Conservation (phyloP, 225 moss, liverwort and hornwort species). For the Polytrichum formosum region DNA sequence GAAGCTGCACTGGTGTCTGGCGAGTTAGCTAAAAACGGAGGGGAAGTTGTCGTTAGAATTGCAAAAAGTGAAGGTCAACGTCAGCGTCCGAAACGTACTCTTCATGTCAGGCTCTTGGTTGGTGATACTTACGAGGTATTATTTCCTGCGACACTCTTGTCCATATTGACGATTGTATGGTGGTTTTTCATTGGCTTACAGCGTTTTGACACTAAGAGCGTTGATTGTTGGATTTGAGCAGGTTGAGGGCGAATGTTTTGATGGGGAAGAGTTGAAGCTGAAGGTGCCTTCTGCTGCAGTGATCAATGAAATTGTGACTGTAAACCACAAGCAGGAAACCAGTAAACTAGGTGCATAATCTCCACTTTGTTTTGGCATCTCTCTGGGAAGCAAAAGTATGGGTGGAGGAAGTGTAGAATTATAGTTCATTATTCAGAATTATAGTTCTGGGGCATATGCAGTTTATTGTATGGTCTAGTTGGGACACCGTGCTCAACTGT, state of each 20-base stretch:
- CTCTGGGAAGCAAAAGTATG: too few species aligned
- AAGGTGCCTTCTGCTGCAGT: constrained; percentile 47
- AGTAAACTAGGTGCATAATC: background rate
- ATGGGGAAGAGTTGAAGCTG: constrained; percentile 68
- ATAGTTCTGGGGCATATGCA: too few species aligned
- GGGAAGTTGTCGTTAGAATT: constrained; percentile 60
- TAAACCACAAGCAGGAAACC: constrained; percentile 11
- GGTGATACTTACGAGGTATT: constrained; percentile 61
- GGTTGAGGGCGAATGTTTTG: constrained; percentile 73
- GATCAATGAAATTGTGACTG: constrained; percentile 22
- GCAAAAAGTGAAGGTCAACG: constrained; percentile 41
- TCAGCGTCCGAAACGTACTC: constrained; percentile 56
- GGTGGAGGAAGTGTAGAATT: too few species aligned
- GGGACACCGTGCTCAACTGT: too few species aligned
- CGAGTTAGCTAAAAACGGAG: constrained; percentile 12
- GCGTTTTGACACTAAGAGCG: background rate
- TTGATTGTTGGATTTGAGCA: constrained; percentile 13
- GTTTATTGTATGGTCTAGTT: too few species aligned
- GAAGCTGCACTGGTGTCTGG: constrained; percentile 45
- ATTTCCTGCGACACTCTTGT: background rate
- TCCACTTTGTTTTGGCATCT: too few species aligned
- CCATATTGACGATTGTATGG: background rate
- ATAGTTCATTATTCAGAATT: too few species aligned
- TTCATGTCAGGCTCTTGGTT: constrained; percentile 69
- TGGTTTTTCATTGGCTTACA: background rate